Evolutionary conservation across 2,329 filamentous ascomycete species (phyloP), one percentile per base, ranked within the genome.

Genomic region (Grosmannia clavigera): DNA sequence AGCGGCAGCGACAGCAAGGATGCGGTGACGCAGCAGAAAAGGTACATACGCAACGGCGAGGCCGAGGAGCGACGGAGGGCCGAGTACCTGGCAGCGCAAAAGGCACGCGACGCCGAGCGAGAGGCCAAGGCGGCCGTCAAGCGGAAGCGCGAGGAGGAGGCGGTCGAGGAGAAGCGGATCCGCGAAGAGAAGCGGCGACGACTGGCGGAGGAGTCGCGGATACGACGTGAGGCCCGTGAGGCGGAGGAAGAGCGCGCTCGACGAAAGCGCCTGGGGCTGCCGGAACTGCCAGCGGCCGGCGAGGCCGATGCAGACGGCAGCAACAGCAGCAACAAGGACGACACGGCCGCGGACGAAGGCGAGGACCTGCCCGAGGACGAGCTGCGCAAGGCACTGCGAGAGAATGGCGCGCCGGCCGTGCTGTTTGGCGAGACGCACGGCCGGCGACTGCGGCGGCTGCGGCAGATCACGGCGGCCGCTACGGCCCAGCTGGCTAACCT

Each of bases 131-230:
- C 83, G 1, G 80, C 82, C 1, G 85, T 87, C 66, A 97, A 97
- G 75, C 88, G 92, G 66, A 94, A 95, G 72, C 82, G 84, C 29
- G 92, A 97, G 59, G 92, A 96, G 43, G 92, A 96, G 31, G 87
- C 88, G 60, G 84, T 85, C 2, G 81, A 84, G 29, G 85, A 87
- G 64, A 82, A 83, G 64, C 81, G 78, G 14, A 77, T 78, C 33
- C 83, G 91, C 16, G 89, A 95, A 64, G 90, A 94, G 68, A 96
- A 96, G 77, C 85, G 87, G 59, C 81, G 82, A 62, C 81, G 81
- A 62, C 77, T 99, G 4, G 92, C 91, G 0, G 90, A 95, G 64
- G 90, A 96, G 68, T 90, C 87, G 56, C 80, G 81, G 58, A 75
- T 75, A 64, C 78, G 83, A 64, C 79, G 85, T 50, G 86, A 92